Conservation (phyloP, 441 rosid species). For the Pelargonium fulgidum region DNA sequence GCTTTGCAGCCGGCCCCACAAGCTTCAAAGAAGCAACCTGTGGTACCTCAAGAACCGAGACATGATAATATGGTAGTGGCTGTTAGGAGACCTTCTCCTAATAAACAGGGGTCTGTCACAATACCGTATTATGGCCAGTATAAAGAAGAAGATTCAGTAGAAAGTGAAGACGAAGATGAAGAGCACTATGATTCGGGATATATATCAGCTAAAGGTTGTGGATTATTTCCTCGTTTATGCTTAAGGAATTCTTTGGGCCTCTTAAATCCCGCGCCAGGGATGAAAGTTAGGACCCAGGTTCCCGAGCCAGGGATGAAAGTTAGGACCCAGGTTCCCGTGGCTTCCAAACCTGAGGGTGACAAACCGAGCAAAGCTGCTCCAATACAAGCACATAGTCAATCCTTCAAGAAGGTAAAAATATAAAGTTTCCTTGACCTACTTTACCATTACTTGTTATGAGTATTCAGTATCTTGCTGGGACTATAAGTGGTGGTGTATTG, state of each 20-base stretch:
- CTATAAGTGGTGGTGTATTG: too few relatives aligned
- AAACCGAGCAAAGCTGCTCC: constrained; percentile 40
- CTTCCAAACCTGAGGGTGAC: constrained; percentile 28
- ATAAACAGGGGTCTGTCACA: constrained; percentile 17
- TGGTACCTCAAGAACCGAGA: constrained; percentile 35
- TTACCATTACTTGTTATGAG: too few relatives aligned
- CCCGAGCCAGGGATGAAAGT: too few relatives aligned
- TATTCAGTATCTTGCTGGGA: too few relatives aligned
- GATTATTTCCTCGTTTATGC: constrained; percentile 64
- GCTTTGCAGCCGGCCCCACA: constrained; percentile 52
- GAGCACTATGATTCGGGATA: constrained; percentile 31
- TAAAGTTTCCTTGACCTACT: background rate
- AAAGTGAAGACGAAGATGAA: constrained; percentile 41
- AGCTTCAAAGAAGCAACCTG: constrained; percentile 54
- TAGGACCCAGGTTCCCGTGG: constrained; percentile 28
- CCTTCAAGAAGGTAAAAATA: constrained; percentile 41
- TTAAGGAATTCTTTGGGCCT: constrained; percentile 53
- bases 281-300: constrained; percentile 43
- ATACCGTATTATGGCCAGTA: constrained; percentile 32
- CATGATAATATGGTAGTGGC: constrained; percentile 32
- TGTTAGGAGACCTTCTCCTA: constrained; percentile 34
- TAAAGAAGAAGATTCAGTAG: constrained; percentile 31
- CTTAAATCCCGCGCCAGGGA: constrained; percentile 52
- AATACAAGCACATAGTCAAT: too few relatives aligned
- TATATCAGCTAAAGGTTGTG: constrained; percentile 59